These are phyloP conservation scores for Penicillium lividum DNA, from an alignment of 495 filamentous ascomycete genomes.

Conservation along the genomic window DNA sequence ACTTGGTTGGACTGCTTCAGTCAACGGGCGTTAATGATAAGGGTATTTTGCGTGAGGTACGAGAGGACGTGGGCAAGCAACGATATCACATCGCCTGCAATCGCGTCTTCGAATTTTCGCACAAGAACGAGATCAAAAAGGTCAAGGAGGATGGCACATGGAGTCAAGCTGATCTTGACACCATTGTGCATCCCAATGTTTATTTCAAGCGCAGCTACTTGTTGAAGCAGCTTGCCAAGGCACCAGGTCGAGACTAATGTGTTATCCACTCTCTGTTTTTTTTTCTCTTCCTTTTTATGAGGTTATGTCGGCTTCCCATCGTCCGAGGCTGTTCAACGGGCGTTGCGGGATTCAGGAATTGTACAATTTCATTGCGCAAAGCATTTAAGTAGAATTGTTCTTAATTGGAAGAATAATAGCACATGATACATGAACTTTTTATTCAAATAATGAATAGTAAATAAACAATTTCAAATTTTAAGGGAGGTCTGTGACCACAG, in stretches of 20 bases:
- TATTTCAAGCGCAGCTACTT: conserved; percentile 95
- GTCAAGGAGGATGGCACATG: conserved; percentile 81
- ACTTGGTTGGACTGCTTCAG: conserved; percentile 73
- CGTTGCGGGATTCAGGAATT: conserved; percentile 18
- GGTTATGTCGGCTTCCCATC: conserved; percentile 27
- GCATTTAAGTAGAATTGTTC: conserved; percentile 12
- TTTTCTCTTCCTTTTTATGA: conserved; percentile 26
- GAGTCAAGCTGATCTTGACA: conserved; percentile 81
- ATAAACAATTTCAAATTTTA: conserved; percentile 6
- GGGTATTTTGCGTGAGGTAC: conserved; percentile 74
- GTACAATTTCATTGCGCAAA: conserved; percentile 20
- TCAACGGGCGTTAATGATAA: conserved; percentile 74
- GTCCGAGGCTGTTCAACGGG: conserved; percentile 20
- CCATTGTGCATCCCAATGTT: conserved; percentile 95
- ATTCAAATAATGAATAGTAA: conserved; percentile 3
- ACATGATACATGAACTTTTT: not conserved
- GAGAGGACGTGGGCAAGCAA: conserved; percentile 83
- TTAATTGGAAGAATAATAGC: not conserved
- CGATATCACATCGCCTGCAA: conserved; percentile 97
- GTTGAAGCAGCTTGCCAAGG: conserved; percentile 63
- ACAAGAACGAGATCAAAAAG: conserved; percentile 83
- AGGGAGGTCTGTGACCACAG: conserved; percentile 63
- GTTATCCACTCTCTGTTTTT: conserved; percentile 14
- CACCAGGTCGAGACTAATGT: conserved; percentile 31
- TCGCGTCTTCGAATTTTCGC: conserved; percentile 85